Evolutionary conservation across 73 alveolate species (phyloP).

Genomic region (Breviolum minutum): DNA sequence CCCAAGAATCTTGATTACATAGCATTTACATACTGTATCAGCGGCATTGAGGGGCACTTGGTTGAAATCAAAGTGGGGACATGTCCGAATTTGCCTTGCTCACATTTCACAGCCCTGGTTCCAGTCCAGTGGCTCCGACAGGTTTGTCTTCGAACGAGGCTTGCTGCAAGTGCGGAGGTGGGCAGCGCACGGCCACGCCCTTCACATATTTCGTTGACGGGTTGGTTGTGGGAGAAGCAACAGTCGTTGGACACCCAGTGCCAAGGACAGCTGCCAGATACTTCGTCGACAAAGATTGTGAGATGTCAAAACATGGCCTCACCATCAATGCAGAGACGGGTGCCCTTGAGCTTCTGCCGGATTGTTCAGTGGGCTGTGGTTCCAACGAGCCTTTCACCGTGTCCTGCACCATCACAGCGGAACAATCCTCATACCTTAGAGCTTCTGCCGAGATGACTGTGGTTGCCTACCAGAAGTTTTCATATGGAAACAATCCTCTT

Average conservation of each 20-base stretch:
- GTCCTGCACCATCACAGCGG: conserved; percentile 46
- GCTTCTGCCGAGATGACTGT: conserved; percentile 9
- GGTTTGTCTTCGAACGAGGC: conserved; percentile 28
- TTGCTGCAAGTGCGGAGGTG: conserved; percentile 59
- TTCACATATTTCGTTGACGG: conserved; percentile 20
- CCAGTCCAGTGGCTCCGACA: no score
- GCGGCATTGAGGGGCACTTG: background rate
- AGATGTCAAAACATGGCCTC: background rate
- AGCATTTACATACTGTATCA: no score
- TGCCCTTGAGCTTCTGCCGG: background rate
- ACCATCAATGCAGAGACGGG: background rate
- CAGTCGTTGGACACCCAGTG: conserved; percentile 14
- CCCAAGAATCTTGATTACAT: no score
- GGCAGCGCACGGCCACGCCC: conserved; percentile 39
- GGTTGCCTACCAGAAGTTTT: background rate
- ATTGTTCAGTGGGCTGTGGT: no score
- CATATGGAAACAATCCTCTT: no score
- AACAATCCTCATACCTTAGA: background rate
- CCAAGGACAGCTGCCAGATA: background rate
- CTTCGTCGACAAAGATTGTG: background rate
- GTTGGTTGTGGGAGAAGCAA: background rate
- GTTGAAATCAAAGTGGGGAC: background rate
- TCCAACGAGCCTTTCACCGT: background rate
- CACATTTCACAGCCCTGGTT: no score
- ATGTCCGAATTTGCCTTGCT: background rate